These are phyloP conservation scores for Calonectria montana DNA, from an alignment of 2,329 filamentous ascomycete genomes.

Conservation along the genomic window DNA sequence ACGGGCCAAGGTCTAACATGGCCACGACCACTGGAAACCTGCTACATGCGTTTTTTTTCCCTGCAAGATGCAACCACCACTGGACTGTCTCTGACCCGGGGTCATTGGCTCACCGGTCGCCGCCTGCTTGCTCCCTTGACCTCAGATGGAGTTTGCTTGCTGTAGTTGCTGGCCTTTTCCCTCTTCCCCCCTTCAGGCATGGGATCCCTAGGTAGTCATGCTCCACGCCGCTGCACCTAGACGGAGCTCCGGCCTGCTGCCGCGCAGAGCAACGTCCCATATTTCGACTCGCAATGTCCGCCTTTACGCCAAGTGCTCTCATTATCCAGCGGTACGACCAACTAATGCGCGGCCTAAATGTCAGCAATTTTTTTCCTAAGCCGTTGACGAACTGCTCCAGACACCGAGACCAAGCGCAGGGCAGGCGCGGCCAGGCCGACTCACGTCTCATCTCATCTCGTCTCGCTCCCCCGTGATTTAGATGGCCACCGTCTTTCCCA, in stretches of 20 bases:
- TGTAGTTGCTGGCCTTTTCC: slow-evolving; percentile 26
- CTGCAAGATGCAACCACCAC: slow-evolving; percentile 19
- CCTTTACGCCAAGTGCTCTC: slow-evolving; percentile 18
- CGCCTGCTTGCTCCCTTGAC: neutral
- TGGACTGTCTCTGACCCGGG: neutral
- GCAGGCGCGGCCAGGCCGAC: slow-evolving; percentile 28
- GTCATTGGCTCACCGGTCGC: neutral
- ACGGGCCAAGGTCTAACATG: slow-evolving; percentile 1
- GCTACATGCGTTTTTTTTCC: slow-evolving; percentile 9
- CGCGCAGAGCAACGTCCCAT: slow-evolving; percentile 38
- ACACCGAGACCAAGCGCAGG: neutral
- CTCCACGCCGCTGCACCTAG: slow-evolving; percentile 38
- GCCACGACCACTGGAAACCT: slow-evolving; percentile 14
- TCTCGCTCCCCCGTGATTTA: slow-evolving; percentile 34
- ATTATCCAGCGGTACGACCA: slow-evolving; percentile 18
- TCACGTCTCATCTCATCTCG: slow-evolving; percentile 35
- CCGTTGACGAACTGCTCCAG: slow-evolving; percentile 28
- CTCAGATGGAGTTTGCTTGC: slow-evolving; percentile 17
- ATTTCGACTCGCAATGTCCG: slow-evolving; percentile 27
- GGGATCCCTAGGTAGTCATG: slow-evolving; percentile 30
- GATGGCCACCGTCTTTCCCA: slow-evolving; percentile 24
- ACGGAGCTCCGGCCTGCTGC: slow-evolving; percentile 33
- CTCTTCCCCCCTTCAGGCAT: slow-evolving; percentile 20
- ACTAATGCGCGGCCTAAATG: slow-evolving; percentile 33
- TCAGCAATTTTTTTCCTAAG: slow-evolving; percentile 12